Evolutionary conservation across 2,329 filamentous ascomycete genomes (phyloP).

Genomic region (Colletotrichum spinosum): DNA sequence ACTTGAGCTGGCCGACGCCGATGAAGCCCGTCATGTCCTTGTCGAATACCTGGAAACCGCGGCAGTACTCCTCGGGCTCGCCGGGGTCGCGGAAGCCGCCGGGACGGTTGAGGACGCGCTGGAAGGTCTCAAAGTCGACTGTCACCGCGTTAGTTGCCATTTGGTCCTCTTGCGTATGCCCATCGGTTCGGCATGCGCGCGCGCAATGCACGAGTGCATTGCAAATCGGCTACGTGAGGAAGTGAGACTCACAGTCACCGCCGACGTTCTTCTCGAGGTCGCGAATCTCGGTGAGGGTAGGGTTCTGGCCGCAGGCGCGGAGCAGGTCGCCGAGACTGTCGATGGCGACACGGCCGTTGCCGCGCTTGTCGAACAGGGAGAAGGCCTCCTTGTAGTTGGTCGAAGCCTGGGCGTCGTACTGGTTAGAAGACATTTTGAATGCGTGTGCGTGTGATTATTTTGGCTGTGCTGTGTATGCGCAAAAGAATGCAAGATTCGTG

Average conservation of each 20-base stretch:
- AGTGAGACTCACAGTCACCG: conserved; percentile 81
- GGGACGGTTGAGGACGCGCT: conserved; percentile 95
- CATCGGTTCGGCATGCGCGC: neutral
- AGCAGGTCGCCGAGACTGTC: conserved; percentile 93
- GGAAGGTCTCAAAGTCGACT: conserved; percentile 99
- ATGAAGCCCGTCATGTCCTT: conserved; percentile 99
- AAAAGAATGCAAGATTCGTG: neutral
- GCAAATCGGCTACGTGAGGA: neutral
- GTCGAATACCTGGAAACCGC: conserved; percentile 99
- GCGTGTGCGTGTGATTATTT: too few species aligned
- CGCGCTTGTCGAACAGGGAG: conserved; percentile 99
- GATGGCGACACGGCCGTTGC: conserved; percentile 89
- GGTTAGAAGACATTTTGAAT: conserved; percentile 62
- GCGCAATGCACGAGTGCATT: neutral
- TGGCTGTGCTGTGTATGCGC: conserved; percentile 3
- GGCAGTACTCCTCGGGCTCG: conserved; percentile 97
- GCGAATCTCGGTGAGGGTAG: conserved; percentile 90
- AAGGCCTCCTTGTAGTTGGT: conserved; percentile 99
- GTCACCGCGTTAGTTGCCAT: conserved; percentile 32
- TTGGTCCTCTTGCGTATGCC: neutral
- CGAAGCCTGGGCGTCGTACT: conserved; percentile 70
- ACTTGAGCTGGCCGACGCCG: conserved; percentile 96
- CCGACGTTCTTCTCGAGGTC: conserved; percentile 93
- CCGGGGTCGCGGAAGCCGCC: conserved; percentile 98
- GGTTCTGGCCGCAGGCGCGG: conserved; percentile 97